phyloP scores from a whole-genome alignment of 768 basidiomycete genomes.

The Gyrodon lividus region DNA sequence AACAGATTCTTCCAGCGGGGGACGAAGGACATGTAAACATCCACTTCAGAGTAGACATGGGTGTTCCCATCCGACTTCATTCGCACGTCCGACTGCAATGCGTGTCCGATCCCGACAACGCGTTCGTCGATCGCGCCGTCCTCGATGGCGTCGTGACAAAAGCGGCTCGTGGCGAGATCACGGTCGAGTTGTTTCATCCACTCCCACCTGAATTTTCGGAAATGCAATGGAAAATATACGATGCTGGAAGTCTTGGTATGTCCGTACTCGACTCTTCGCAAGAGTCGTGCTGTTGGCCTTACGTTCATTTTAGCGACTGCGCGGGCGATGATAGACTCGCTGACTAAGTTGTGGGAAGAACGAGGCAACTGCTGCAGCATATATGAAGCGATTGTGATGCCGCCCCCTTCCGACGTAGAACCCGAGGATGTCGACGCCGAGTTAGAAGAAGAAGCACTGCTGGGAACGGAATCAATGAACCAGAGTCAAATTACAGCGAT shows the following conservation, averaged over 20 bases:
- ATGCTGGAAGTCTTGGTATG: slow-evolving; percentile 59
- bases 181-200: slow-evolving; percentile 52
- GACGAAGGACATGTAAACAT: slow-evolving; percentile 45
- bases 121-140: slow-evolving; percentile 43
- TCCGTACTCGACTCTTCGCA: background rate
- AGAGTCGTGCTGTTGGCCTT: background rate
- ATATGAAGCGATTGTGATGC: slow-evolving; percentile 43
- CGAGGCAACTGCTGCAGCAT: slow-evolving; percentile 47
- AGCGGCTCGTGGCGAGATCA: slow-evolving; percentile 51
- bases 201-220: slow-evolving; percentile 57
- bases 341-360: slow-evolving; percentile 46
- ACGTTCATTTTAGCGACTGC: slow-evolving; percentile 46
- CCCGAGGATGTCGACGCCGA: background rate
- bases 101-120: slow-evolving; percentile 52
- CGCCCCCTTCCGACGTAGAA: slow-evolving; percentile 23
- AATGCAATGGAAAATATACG: slow-evolving; percentile 66
- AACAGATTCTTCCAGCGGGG: slow-evolving; percentile 22
- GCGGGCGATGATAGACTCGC: slow-evolving; percentile 64
- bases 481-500: slow-evolving; percentile 55
- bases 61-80: slow-evolving; percentile 51
- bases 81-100: slow-evolving; percentile 65
- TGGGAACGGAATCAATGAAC: slow-evolving; percentile 39
- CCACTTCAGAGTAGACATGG: slow-evolving; percentile 54
- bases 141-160: slow-evolving; percentile 62
- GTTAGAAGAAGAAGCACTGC: slow-evolving; percentile 14